Base-by-base conservation (phyloP, 108 stramenopile species). In the Fragilaria radians region DNA sequence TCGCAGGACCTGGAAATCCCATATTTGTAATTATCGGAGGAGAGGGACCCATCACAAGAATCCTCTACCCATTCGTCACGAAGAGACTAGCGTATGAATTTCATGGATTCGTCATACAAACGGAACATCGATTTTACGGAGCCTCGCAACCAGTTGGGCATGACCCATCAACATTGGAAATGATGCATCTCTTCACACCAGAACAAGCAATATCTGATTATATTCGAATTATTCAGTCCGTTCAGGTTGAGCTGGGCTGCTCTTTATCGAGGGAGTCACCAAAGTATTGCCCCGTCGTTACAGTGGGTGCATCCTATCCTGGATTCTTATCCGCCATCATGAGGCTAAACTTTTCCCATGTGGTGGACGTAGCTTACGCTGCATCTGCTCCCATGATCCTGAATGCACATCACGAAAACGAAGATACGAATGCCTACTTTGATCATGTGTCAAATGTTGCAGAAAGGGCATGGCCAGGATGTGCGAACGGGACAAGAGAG, bases 1-100 rank as follows among this genome's bases (percentile, higher is more conserved):
- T 73, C 36, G 32, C 71, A 26, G 86, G 89, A 9, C 85, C 86
- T 18, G 89, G 89, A n/a, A 62, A 66, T 74, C 89, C 89, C 9
- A 77, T 91, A n/a, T 71, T 87, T 42, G 56, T 87, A 29, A 71
- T 91, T 47, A 70, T 91, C 49, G 85, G 89, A 30, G 89, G 89
- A 21, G 86, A 91, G 74, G 83, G 74, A 7, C 46, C 42, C 24
- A n/a, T 86, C 4, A 42, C 36, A 42, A 42, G 14, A 7, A 42
- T 42, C 7, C 36, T 42, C 36, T 42, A 42, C 36, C 36, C 36
- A 42, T 70, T 70, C 50, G 64, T 66, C 21, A 48, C 27, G 61
- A 70, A 48, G 0, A 57, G 28, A 18, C 55, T 85, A 28, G 79
- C 83, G 17, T 50, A 66, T 1, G 34, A 75, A 34, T 81, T 81